Percentiles rank a stretch among this genome's conserved stretches.
These are phyloP conservation scores for Halteria grandinella DNA, from an alignment of 73 alveolate species.

Conservation along the genomic window DNA sequence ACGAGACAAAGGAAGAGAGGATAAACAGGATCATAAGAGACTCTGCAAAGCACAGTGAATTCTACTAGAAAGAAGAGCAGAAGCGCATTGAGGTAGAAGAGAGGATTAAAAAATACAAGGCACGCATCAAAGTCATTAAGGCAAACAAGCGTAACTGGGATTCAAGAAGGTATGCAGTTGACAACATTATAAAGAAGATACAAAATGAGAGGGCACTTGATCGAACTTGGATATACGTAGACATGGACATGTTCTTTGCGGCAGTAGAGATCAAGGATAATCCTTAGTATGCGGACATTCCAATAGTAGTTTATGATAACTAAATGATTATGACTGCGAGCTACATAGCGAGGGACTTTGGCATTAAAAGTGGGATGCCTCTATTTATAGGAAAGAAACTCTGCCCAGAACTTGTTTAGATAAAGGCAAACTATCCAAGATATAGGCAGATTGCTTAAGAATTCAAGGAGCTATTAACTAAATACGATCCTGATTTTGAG, in stretches of 20 bases:
- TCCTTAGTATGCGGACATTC: slow-evolving; percentile 77
- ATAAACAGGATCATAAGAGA: slow-evolving; percentile 66
- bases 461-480: slow-evolving; percentile 19
- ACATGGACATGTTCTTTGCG: slow-evolving; percentile 85
- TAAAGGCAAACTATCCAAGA: slow-evolving; percentile 19
- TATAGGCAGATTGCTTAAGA: slow-evolving; percentile 37
- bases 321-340: slow-evolving; percentile 92
- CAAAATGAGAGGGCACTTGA: slow-evolving; percentile 62
- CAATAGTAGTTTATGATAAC: slow-evolving; percentile 93
- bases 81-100: slow-evolving; percentile 10
- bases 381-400: slow-evolving; percentile 29
- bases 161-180: neutral
- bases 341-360: slow-evolving; percentile 94
- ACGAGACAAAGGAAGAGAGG: too few species aligned
- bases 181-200: neutral
- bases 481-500: slow-evolving; percentile 74
- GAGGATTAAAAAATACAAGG: slow-evolving; percentile 48
- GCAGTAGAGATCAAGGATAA: slow-evolving; percentile 79
- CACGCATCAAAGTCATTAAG: slow-evolving; percentile 12
- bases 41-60: slow-evolving; percentile 63
- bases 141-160: slow-evolving; percentile 22
- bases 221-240: slow-evolving; percentile 77
- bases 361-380: slow-evolving; percentile 89
- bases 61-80: slow-evolving; percentile 58
- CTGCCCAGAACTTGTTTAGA: slow-evolving; percentile 49